These are phyloP conservation scores for Cokeromyces recurvatus DNA, from an alignment of 371 early-diverging fungal species.

Conservation along the genomic window DNA sequence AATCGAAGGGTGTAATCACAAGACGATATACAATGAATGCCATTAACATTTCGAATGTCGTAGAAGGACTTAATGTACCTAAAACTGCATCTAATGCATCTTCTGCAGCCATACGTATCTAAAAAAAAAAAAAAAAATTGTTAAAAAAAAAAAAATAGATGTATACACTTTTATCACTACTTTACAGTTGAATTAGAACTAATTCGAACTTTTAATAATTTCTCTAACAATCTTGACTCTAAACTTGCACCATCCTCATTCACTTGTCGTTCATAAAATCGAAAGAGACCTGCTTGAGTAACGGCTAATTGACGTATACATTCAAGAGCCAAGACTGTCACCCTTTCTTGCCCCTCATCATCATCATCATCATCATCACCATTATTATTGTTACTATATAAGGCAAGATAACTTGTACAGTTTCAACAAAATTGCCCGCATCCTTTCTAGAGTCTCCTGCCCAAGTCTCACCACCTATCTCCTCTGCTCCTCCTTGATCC, in stretches of 20 bases:
- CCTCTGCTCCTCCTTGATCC: conserved; percentile 42
- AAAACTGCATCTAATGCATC: conserved; percentile 44
- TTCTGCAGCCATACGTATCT: conserved; percentile 44
- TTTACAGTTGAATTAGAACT: conserved; percentile 31
- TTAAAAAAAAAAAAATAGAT: conserved; percentile 10
- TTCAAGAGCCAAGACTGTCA: conserved; percentile 21
- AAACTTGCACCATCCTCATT: conserved; percentile 31
- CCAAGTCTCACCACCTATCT: conserved; percentile 37
- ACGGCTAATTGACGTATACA: conserved; percentile 35
- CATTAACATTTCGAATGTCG: conserved; percentile 41
- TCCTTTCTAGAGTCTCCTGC: conserved; percentile 26
- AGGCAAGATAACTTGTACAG: conserved; percentile 23
- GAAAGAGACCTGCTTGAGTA: conserved; percentile 37
- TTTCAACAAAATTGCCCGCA: conserved; percentile 45
- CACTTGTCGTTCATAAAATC: conserved; percentile 33
- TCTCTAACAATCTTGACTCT: conserved; percentile 32
- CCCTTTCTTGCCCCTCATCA: conserved; percentile 26
- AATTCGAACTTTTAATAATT: conserved; percentile 23
- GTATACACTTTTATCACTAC: not conserved
- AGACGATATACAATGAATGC: conserved; percentile 34
- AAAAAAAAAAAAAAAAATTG: conserved; percentile 25
- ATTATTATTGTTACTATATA: conserved; percentile 15
- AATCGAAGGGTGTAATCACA: conserved; percentile 27
- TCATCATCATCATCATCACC: not conserved
- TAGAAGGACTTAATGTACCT: conserved; percentile 31